These are phyloP conservation scores for Colletotrichum truncatum DNA, from an alignment of 2,329 filamentous ascomycete species.

Conservation along the genomic window DNA sequence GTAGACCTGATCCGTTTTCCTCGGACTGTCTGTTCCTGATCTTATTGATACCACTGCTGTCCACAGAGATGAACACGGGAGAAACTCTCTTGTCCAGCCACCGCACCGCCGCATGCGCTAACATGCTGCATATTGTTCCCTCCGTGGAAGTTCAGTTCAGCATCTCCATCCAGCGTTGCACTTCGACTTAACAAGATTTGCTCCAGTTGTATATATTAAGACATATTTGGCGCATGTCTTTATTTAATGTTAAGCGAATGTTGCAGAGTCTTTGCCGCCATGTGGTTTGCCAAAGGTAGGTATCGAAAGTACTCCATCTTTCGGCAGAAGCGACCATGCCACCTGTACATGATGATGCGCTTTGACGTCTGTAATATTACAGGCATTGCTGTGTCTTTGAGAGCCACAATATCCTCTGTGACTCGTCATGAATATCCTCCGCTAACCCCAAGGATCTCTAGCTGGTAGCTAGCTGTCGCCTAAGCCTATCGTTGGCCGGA, in stretches of 20 bases:
- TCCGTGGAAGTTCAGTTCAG: no score
- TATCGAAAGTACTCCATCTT: not conserved
- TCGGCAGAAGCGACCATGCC: slow-evolving; percentile 7
- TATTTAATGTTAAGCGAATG: not conserved
- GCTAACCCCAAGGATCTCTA: no score
- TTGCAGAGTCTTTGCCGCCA: not conserved
- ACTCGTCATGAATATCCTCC: not conserved
- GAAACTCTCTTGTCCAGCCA: not conserved
- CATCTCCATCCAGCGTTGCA: no score
- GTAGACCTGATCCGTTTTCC: not conserved
- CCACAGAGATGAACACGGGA: not conserved
- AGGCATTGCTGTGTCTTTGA: not conserved
- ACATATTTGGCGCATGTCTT: slow-evolving; percentile 2
- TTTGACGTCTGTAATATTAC: slow-evolving; percentile 15
- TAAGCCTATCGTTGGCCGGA: not conserved
- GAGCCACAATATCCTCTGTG: not conserved
- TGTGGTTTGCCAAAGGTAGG: slow-evolving; percentile 2
- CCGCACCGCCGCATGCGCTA: not conserved
- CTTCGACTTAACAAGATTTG: not conserved
- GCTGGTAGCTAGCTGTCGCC: not conserved
- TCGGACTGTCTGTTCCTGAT: slow-evolving; percentile 1
- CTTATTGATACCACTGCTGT: not conserved
- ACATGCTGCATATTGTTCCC: not conserved
- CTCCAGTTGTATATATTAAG: not conserved
- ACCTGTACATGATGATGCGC: slow-evolving; percentile 7